Evolutionary conservation across 1,284 basidiomycete species (phyloP).

Genomic region (Moniliophthora roreri): DNA sequence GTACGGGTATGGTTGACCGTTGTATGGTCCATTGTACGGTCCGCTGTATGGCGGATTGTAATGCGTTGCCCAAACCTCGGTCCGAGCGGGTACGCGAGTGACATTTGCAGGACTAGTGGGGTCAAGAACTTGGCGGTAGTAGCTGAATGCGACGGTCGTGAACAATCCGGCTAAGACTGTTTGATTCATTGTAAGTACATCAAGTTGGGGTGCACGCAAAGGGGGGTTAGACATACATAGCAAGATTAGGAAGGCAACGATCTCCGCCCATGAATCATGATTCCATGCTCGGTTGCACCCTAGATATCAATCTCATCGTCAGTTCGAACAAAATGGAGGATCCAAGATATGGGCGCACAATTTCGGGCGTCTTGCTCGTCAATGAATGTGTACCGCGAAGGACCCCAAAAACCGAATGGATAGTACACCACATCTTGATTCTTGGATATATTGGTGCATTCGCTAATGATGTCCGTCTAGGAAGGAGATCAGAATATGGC

Average conservation of each 20-base stretch:
- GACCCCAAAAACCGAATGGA: slow-evolving; percentile 45
- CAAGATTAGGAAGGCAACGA: slow-evolving; percentile 58
- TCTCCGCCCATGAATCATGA: slow-evolving; percentile 59
- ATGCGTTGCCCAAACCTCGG: slow-evolving; percentile 8
- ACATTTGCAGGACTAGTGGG: slow-evolving; percentile 41
- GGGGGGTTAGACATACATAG: slow-evolving; percentile 36
- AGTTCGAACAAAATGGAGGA: background rate
- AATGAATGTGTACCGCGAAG: slow-evolving; percentile 34
- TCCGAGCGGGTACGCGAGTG: slow-evolving; percentile 10
- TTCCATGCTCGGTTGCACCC: slow-evolving; percentile 59
- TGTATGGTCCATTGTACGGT: slow-evolving; percentile 9
- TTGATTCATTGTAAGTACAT: slow-evolving; percentile 5
- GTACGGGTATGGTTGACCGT: slow-evolving; percentile 5
- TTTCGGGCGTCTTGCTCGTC: slow-evolving; percentile 34
- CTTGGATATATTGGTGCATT: slow-evolving; percentile 38
- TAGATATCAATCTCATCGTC: slow-evolving; percentile 23
- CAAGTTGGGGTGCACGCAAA: slow-evolving; percentile 1
- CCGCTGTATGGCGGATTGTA: slow-evolving; percentile 17
- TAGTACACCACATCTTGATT: slow-evolving; percentile 32
- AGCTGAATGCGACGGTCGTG: slow-evolving; percentile 59
- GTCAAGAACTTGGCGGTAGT: slow-evolving; percentile 71
- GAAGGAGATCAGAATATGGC: background rate
- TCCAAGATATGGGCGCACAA: slow-evolving; percentile 39
- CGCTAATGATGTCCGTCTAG: slow-evolving; percentile 52
- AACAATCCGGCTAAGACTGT: slow-evolving; percentile 58